Base-by-base conservation (phyloP, 1,284 basidiomycete species). In the Blastosporella zonata region DNA sequence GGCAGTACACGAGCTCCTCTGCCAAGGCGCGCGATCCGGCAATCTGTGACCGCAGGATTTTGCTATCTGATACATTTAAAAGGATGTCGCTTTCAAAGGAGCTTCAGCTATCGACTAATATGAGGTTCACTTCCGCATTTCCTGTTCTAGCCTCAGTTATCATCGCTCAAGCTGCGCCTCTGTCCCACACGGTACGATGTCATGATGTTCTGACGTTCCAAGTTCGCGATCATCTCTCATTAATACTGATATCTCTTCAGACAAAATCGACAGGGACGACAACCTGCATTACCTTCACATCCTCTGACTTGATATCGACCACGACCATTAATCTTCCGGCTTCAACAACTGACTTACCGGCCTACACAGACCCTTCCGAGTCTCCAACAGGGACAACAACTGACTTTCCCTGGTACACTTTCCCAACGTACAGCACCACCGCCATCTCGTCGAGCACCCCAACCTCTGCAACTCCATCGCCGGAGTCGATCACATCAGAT, bases 221-320 rank as follows among this genome's bases (percentile, higher is more conserved):
- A 9, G 34, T 12, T 28, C n/a, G 43, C n/a, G n/a, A n/a, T n/a
- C n/a, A n/a, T n/a, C n/a, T n/a, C 18, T 35, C 15, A 23, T 36
- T 6, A 6, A n/a, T 18, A 9, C 23, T 29, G 1, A 10, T 9
- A 8, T 18, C 9, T 22, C n/a, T 8, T 31, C 29, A 47, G 46
- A 47, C 46, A 21, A 47, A 47, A 22, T 35, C 29, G 13, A 38
- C 46, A 17, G 46, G 46, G 23, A 47, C 46, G 4, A 47, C 46
- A 9, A 47, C 38, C 2, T 47, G 38, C 33, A 48, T 48, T 6
- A 48, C 46, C n/a, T 48, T 48, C 33, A 48, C 40, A 1, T 48
- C 28, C 29, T 23, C 39, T 12, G 39, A 37, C 18, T 36, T 23
- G 17, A 42, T 25, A n/a, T 48, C 46, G 3, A 47, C 46, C 20